Conservation (phyloP, 306 rosid species). For the Prosopis cineraria region DNA sequence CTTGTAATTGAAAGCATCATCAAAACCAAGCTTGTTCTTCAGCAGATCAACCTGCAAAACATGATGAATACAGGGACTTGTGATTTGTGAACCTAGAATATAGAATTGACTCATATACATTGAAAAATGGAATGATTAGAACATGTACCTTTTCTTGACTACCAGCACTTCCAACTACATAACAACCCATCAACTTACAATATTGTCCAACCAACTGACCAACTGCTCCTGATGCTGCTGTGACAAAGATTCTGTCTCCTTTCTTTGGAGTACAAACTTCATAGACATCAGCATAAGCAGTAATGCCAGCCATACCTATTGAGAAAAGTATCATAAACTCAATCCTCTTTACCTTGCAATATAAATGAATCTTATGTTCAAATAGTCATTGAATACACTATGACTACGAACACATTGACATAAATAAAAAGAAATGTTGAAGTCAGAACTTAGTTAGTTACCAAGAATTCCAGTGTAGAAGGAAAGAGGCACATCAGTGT, state of each 20-base stretch:
- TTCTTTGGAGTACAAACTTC: conserved; percentile 29
- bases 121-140: not conserved
- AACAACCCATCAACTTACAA: conserved; percentile 40
- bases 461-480: conserved; percentile 74
- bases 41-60: conserved; percentile 41
- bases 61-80: not conserved
- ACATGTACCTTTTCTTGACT: conserved; percentile 32
- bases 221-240: conserved; percentile 45
- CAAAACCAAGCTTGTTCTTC: conserved; percentile 42
- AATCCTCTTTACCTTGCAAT: not conserved
- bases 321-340: not conserved
- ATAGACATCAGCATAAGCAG: conserved; percentile 35
- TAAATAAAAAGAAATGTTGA: too few relatives aligned
- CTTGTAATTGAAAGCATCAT: conserved; percentile 43
- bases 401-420: too few relatives aligned
- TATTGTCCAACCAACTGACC: conserved; percentile 43
- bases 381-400: not conserved
- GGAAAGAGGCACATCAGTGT: conserved; percentile 66
- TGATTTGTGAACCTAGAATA: not conserved
- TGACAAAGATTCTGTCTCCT: conserved; percentile 35
- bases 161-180: conserved; percentile 46
- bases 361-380: not conserved
- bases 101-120: not conserved
- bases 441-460: conserved; percentile 19
- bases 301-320: conserved; percentile 46